phyloP scores from a whole-genome alignment of 163 green algal species.

The Scenedesmus sp. region DNA sequence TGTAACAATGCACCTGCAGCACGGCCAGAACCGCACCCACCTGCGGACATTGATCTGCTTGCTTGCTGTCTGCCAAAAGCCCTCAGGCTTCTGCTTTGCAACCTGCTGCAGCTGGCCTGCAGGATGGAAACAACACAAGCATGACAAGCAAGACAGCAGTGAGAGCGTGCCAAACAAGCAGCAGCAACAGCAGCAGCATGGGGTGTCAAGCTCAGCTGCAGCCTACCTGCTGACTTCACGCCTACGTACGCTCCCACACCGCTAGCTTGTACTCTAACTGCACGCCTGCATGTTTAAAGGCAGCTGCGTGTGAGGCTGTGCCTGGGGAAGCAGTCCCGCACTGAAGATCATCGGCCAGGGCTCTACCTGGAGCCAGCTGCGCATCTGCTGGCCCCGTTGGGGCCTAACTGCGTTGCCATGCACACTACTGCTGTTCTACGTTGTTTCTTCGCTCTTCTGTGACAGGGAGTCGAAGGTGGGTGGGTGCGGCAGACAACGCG shows the following conservation, averaged over 20 bases:
- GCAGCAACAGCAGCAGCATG: not conserved
- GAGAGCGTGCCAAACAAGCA: not conserved
- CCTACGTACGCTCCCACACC: conserved; percentile 54
- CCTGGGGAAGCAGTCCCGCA: not conserved
- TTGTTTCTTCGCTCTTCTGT: not conserved
- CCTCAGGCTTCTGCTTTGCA: conserved; percentile 41
- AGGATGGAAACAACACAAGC: not conserved
- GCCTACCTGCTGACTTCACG: conserved; percentile 62
- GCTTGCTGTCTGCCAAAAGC: conserved; percentile 50
- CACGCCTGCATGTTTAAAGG: conserved; percentile 1
- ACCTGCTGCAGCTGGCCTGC: conserved; percentile 47
- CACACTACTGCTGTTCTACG: not conserved
- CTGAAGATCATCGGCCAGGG: not conserved
- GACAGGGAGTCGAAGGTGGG: not conserved
- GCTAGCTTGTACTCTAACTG: conserved; percentile 46
- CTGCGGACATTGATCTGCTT: conserved; percentile 56
- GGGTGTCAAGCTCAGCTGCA: not conserved
- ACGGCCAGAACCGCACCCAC: not conserved
- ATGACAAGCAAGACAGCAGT: not conserved
- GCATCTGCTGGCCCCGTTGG: conserved; percentile 24
- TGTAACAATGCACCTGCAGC: not conserved
- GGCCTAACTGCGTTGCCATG: conserved; percentile 24
- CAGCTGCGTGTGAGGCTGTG: not conserved
- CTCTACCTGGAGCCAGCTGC: conserved; percentile 16
- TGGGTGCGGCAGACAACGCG: not conserved